These are phyloP conservation scores for Sarocladium kiliense DNA, from an alignment of 2,329 filamentous ascomycete species.

Conservation along the genomic window DNA sequence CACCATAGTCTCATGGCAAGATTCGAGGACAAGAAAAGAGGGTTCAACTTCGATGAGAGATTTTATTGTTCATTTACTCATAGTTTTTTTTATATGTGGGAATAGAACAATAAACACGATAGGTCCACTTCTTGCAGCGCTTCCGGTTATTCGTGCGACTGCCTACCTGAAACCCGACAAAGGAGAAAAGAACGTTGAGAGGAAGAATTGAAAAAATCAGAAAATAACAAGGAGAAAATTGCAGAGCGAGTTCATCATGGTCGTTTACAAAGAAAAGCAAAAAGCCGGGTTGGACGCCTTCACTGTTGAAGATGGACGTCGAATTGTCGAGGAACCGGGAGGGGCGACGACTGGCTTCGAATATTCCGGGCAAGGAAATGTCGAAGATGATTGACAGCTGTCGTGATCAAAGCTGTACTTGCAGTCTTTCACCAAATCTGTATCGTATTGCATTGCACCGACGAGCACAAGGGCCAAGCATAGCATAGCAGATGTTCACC, in stretches of 20 bases:
- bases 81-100: too few relatives aligned
- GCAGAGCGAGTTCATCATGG: not conserved
- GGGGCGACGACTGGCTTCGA: not conserved
- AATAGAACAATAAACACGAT: too few relatives aligned
- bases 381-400: too few relatives aligned
- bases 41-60: not conserved
- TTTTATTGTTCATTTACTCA: too few relatives aligned
- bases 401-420: too few relatives aligned
- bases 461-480: not conserved
- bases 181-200: slow-evolving; percentile 5
- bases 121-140: too few relatives aligned
- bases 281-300: not conserved
- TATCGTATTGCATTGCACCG: not conserved
- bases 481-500: not conserved
- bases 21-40: not conserved
- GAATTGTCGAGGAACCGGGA: not conserved
- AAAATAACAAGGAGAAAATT: not conserved
- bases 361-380: too few relatives aligned
- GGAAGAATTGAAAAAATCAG: not conserved
- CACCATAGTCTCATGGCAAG: not conserved
- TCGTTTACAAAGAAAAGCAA: not conserved
- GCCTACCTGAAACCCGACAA: not conserved
- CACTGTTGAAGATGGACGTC: slow-evolving; percentile 3
- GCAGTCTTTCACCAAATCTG: not conserved
- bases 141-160: not conserved